Conservation (phyloP, 129 eudicot species). For the Helichrysum umbraculigerum region DNA sequence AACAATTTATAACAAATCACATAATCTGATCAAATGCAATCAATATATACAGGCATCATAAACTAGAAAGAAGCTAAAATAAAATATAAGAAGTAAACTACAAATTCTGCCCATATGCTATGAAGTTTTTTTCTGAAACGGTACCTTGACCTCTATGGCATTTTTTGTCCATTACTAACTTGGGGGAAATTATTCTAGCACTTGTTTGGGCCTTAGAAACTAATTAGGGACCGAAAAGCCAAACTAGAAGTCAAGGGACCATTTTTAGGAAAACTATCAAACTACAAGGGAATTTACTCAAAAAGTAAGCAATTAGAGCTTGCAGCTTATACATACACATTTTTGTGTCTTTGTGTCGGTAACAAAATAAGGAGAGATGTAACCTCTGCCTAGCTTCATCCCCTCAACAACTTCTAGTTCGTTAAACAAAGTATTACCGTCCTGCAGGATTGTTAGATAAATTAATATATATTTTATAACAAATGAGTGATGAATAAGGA, state of each 20-base stretch:
- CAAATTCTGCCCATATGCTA: neutral
- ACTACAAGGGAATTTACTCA: neutral
- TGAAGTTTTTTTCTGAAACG: neutral
- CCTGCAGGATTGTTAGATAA: slow-evolving; percentile 43
- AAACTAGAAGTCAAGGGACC: neutral
- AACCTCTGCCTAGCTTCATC: slow-evolving; percentile 94
- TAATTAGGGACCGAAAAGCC: neutral
- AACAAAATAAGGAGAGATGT: slow-evolving; percentile 89
- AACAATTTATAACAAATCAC: neutral
- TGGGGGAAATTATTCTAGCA: neutral
- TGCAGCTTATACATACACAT: slow-evolving; percentile 64
- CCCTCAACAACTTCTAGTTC: slow-evolving; percentile 99
- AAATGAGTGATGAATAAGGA: neutral
- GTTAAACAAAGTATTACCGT: slow-evolving; percentile 80
- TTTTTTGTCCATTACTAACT: neutral
- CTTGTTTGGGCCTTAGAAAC: neutral
- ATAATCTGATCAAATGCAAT: neutral
- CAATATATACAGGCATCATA: neutral
- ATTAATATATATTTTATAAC: neutral
- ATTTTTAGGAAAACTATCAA: neutral
- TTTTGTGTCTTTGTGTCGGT: slow-evolving; percentile 76
- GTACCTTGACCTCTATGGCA: neutral
- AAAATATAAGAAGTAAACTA: neutral
- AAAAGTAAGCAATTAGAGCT: slow-evolving; percentile 7
- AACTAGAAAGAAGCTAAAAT: neutral